A percentile compares a stretch with the other conserved stretches of the same genome.
These are phyloP conservation scores for Neobulgaria alba DNA, from an alignment of 2,329 filamentous ascomycete genomes.

Conservation along the genomic window DNA sequence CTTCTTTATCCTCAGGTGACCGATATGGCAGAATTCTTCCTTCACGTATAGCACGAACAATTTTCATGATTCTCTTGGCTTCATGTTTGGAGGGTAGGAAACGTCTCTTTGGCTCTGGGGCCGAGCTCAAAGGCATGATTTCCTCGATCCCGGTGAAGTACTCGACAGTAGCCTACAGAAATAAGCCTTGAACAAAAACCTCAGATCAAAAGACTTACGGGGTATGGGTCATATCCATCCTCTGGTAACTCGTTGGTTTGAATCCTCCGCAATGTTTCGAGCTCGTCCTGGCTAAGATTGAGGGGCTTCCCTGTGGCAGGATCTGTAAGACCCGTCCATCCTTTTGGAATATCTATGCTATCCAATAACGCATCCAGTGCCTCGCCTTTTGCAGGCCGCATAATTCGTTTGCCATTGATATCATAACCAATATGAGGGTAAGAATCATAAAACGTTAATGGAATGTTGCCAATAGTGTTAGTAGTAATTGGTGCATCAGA, in stretches of 20 bases:
- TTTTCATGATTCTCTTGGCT: conserved; percentile 91
- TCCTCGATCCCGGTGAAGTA: conserved; percentile 90
- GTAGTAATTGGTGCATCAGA: conserved; percentile 68
- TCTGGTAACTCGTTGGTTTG: conserved; percentile 83
- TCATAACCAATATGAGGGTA: conserved; percentile 98
- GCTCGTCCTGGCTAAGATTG: conserved; percentile 76
- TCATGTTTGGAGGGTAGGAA: conserved; percentile 97
- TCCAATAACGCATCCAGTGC: conserved; percentile 89
- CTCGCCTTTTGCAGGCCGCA: conserved; percentile 89
- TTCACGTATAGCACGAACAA: conserved; percentile 91
- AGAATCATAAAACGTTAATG: conserved; percentile 88
- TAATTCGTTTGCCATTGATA: conserved; percentile 97
- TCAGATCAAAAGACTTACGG: conserved; percentile 40
- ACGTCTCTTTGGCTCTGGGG: conserved; percentile 89
- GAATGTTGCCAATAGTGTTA: conserved; percentile 95
- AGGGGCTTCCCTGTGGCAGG: conserved; percentile 88
- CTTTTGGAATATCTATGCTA: conserved; percentile 93
- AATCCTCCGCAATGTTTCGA: conserved; percentile 80
- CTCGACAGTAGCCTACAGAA: conserved; percentile 65
- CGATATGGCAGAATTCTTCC: conserved; percentile 89
- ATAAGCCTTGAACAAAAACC: conserved; percentile 15
- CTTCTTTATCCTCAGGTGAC: conserved; percentile 60
- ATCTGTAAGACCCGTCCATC: conserved; percentile 94
- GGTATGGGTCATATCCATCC: conserved; percentile 88
- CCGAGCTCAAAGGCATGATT: conserved; percentile 88